Conservation (phyloP, 2,329 filamentous ascomycete species). For the Neofusicoccum sp. region DNA sequence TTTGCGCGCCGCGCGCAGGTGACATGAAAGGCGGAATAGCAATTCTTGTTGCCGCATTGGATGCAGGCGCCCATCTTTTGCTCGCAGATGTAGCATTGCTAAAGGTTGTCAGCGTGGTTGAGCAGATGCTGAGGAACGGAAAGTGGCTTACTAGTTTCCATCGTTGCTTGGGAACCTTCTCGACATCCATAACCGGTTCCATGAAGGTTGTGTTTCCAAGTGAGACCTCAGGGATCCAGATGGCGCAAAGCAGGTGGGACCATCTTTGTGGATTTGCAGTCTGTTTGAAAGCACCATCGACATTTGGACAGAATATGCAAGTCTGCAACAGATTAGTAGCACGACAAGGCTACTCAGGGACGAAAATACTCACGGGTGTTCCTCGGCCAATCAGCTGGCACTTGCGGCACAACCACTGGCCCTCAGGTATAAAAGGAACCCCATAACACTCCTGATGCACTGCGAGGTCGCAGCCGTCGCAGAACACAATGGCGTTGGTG, state of each 20-base stretch:
- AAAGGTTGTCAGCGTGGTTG: constrained; percentile 22
- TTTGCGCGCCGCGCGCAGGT: constrained; percentile 88
- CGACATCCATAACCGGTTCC: constrained; percentile 96
- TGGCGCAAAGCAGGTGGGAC: constrained; percentile 93
- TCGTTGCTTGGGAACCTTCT: constrained; percentile 90
- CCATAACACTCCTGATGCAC: constrained; percentile 99
- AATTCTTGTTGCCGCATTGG: constrained; percentile 95
- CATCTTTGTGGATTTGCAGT: constrained; percentile 89
- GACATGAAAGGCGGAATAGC: constrained; percentile 95
- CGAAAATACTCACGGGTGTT: constrained; percentile 63
- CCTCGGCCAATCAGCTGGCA: constrained; percentile 93
- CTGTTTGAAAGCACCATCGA: constrained; percentile 96
- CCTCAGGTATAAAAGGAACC: constrained; percentile 96
- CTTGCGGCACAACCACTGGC: constrained; percentile 96
- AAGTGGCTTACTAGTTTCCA: constrained; percentile 68
- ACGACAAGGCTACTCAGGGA: constrained; percentile 26
- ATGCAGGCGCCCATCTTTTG: constrained; percentile 98
- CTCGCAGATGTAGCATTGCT: constrained; percentile 90
- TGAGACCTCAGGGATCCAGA: constrained; percentile 98
- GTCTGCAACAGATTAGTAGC: constrained; percentile 52
- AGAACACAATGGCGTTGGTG: constrained; percentile 98
- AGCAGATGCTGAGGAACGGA: neutral
- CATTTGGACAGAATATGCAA: constrained; percentile 98
- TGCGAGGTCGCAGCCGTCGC: constrained; percentile 93
- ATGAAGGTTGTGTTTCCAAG: constrained; percentile 96